These are phyloP conservation scores for Geotrichum klebahnii DNA, from an alignment of 1,139 yeast species.

Conservation along the genomic window DNA sequence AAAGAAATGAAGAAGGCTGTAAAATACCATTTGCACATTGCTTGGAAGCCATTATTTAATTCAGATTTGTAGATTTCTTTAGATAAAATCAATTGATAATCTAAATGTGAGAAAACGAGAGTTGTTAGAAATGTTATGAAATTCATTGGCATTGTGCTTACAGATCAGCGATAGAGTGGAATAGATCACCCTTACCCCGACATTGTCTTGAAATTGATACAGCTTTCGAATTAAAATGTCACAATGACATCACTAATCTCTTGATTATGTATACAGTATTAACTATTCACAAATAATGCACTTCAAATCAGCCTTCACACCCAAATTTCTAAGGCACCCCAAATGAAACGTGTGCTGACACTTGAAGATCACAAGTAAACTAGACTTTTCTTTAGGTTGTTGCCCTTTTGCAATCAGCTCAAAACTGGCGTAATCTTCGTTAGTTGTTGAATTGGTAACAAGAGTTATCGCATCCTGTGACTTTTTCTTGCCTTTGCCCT, in stretches of 20 bases:
- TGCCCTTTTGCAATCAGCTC: slow-evolving; percentile 29
- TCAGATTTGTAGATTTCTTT: too few species aligned
- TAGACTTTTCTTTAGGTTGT: slow-evolving; percentile 6
- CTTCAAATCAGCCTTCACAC: slow-evolving; percentile 30
- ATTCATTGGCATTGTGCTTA: too few species aligned
- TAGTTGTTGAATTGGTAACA: background rate
- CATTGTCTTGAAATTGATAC: too few species aligned
- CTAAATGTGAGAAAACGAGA: background rate
- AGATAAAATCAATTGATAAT: background rate
- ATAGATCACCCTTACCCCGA: too few species aligned
- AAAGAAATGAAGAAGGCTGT: background rate
- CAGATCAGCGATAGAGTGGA: too few species aligned
- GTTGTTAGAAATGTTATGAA: too few species aligned
- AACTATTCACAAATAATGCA: slow-evolving; percentile 25
- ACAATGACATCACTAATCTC: too few species aligned
- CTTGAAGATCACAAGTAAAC: slow-evolving; percentile 45
- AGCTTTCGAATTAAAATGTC: too few species aligned
- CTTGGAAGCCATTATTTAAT: slow-evolving; percentile 19
- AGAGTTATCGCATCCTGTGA: slow-evolving; percentile 1
- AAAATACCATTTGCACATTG: slow-evolving; percentile 22
- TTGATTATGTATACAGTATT: too few species aligned
- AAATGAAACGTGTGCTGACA: slow-evolving; percentile 69
- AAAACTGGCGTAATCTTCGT: background rate
- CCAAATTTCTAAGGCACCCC: slow-evolving; percentile 52
- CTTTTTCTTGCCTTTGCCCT: slow-evolving; percentile 19